Evolutionary conservation across 1,139 yeast genomes (phyloP).

Genomic region (Yamadazyma sp.): DNA sequence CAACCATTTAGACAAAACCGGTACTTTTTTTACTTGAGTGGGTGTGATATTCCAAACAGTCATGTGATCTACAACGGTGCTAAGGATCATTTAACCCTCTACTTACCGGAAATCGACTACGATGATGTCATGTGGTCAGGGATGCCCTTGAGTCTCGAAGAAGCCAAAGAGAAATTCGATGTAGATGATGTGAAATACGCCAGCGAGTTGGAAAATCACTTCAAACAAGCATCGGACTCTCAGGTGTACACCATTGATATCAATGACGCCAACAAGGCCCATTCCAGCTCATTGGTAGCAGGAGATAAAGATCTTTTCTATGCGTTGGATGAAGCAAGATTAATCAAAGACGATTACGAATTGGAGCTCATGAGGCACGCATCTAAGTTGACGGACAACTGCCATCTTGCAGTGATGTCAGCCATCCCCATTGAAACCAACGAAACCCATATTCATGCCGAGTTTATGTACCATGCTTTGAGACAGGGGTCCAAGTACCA

Average conservation of each 20-base stretch:
- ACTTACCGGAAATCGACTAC: slow-evolving; percentile 76
- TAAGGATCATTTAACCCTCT: slow-evolving; percentile 61
- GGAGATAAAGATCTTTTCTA: slow-evolving; percentile 54
- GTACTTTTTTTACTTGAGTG: slow-evolving; percentile 83
- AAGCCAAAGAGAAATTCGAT: slow-evolving; percentile 66
- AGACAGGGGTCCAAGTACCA: slow-evolving; percentile 90
- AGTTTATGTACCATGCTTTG: slow-evolving; percentile 87
- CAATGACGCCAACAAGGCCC: slow-evolving; percentile 36
- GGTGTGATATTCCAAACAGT: slow-evolving; percentile 80
- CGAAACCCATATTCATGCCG: slow-evolving; percentile 94
- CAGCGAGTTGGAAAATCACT: slow-evolving; percentile 27
- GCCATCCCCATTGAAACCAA: slow-evolving; percentile 84
- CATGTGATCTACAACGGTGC: slow-evolving; percentile 60
- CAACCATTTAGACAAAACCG: slow-evolving; percentile 85
- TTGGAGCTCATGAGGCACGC: slow-evolving; percentile 76
- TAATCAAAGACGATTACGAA: slow-evolving; percentile 83
- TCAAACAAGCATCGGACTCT: slow-evolving; percentile 4
- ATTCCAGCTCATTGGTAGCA: slow-evolving; percentile 30
- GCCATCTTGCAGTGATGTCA: slow-evolving; percentile 90
- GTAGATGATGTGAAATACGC: slow-evolving; percentile 78
- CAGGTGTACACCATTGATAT: slow-evolving; percentile 43
- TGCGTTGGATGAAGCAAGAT: slow-evolving; percentile 84
- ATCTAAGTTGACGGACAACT: slow-evolving; percentile 78
- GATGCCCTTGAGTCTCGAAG: slow-evolving; percentile 66
- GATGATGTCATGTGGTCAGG: slow-evolving; percentile 99